phyloP scores from a whole-genome alignment of 2,329 filamentous ascomycete genomes.

The Pseudohalonectria lignicola region DNA sequence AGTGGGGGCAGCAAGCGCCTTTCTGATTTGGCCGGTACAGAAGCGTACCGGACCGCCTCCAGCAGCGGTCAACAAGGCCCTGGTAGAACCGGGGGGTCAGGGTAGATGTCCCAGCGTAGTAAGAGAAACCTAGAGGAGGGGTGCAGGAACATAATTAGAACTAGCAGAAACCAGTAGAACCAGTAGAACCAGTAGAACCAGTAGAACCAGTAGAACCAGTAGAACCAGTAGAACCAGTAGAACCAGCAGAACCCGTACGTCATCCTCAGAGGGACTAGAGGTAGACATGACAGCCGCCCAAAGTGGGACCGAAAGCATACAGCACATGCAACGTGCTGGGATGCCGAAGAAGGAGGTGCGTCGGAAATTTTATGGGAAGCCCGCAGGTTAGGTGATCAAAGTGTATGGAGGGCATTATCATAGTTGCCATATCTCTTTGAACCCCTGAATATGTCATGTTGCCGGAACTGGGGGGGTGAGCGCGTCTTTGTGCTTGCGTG shows the following conservation, averaged over 20 bases:
- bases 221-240: too few species aligned
- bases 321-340: neutral
- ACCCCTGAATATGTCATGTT: too few species aligned
- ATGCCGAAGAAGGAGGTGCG: too few species aligned
- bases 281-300: too few species aligned
- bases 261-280: neutral
- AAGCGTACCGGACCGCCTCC: constrained; percentile 61
- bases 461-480: too few species aligned
- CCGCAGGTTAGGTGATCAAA: too few species aligned
- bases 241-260: too few species aligned
- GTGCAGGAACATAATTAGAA: neutral
- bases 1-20: constrained; percentile 84
- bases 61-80: constrained; percentile 60
- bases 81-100: constrained; percentile 61
- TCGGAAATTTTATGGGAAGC: too few species aligned
- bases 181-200: too few species aligned
- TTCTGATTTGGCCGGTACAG: constrained; percentile 71
- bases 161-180: neutral
- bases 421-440: too few species aligned
- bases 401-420: neutral
- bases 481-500: too few species aligned
- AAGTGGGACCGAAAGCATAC: neutral
- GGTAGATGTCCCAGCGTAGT: constrained; percentile 53
- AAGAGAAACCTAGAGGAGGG: constrained; percentile 50
- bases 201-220: too few species aligned